Evolutionary conservation across 305 asterid genomes (phyloP).

Genomic region (Nicotiana rustica): DNA sequence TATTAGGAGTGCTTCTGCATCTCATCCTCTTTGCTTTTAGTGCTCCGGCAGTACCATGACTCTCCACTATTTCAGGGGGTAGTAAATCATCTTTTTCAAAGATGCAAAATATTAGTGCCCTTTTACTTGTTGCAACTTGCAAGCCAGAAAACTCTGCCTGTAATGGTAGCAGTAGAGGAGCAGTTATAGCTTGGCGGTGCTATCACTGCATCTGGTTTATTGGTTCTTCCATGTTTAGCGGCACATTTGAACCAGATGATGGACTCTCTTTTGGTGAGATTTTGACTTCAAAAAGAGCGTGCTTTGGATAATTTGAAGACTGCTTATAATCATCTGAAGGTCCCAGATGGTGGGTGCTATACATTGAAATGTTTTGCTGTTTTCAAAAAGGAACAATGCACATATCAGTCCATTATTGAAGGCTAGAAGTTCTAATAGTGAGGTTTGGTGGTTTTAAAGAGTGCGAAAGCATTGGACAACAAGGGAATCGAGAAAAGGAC

Average conservation of each 20-base stretch:
- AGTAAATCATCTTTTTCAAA: constrained; percentile 65
- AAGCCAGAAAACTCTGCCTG: constrained; percentile 93
- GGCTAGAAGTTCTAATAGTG: too few species aligned
- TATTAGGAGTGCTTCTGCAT: constrained; percentile 84
- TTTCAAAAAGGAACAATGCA: too few species aligned
- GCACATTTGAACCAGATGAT: constrained; percentile 86
- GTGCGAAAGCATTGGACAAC: too few species aligned
- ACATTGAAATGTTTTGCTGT: too few species aligned
- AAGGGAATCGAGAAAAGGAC: too few species aligned
- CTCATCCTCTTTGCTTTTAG: constrained; percentile 62
- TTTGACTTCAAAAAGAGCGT: constrained; percentile 59
- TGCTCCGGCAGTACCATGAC: constrained; percentile 52
- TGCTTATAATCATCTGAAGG: constrained; percentile 42
- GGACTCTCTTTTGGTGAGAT: constrained; percentile 76
- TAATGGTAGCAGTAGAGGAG: constrained; percentile 82
- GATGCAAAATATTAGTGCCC: constrained; percentile 72
- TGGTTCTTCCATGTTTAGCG: constrained; percentile 82
- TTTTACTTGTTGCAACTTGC: constrained; percentile 61
- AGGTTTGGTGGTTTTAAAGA: too few species aligned
- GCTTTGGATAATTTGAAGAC: constrained; percentile 47
- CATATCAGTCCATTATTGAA: too few species aligned
- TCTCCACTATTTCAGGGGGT: constrained; percentile 63
- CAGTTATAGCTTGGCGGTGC: constrained; percentile 69
- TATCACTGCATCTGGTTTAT: constrained; percentile 71
- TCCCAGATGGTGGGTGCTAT: too few species aligned